Conservation (phyloP, 1,284 basidiomycete species). For the Boletus sp. region DNA sequence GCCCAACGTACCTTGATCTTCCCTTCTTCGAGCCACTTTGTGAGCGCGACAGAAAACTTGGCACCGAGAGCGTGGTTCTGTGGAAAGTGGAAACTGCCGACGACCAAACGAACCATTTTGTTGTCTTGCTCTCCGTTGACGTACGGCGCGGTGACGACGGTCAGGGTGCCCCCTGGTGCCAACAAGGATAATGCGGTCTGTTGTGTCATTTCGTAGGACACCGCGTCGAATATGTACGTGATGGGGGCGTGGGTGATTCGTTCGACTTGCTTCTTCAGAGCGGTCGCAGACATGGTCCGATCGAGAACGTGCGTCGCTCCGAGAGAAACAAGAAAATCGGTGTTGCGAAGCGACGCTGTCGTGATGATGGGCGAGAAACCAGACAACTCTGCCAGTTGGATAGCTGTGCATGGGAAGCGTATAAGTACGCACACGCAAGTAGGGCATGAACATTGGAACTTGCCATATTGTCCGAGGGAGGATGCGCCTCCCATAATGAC, state of each 20-base stretch:
- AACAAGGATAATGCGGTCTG: constrained; percentile 9
- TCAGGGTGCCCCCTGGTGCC: constrained; percentile 17
- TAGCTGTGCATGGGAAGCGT: constrained; percentile 13
- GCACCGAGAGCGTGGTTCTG: constrained; percentile 19
- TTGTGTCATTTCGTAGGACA: constrained; percentile 25
- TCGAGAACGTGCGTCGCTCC: constrained; percentile 49
- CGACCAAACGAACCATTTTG: constrained; percentile 14
- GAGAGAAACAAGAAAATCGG: constrained; percentile 40
- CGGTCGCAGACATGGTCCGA: constrained; percentile 23
- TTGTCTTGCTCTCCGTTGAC: constrained; percentile 9
- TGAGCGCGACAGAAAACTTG: constrained; percentile 17
- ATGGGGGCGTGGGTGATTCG: constrained; percentile 15
- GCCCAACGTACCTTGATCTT: constrained; percentile 21
- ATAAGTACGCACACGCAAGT: neutral
- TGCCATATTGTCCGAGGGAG: constrained; percentile 44
- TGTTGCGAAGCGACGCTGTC: constrained; percentile 44
- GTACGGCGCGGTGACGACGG: constrained; percentile 6
- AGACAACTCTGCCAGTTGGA: constrained; percentile 45
- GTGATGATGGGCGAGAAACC: constrained; percentile 46
- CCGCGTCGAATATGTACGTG: constrained; percentile 25
- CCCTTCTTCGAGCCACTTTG: constrained; percentile 25
- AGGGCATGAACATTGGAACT: neutral
- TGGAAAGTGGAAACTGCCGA: constrained; percentile 10
- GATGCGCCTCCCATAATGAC: constrained; percentile 44
- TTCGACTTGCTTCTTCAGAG: constrained; percentile 12